Evolutionary conservation across 257 asterid species (phyloP), one percentile per base, ranked within the genome.

Genomic region (Solanum paucissectum): DNA sequence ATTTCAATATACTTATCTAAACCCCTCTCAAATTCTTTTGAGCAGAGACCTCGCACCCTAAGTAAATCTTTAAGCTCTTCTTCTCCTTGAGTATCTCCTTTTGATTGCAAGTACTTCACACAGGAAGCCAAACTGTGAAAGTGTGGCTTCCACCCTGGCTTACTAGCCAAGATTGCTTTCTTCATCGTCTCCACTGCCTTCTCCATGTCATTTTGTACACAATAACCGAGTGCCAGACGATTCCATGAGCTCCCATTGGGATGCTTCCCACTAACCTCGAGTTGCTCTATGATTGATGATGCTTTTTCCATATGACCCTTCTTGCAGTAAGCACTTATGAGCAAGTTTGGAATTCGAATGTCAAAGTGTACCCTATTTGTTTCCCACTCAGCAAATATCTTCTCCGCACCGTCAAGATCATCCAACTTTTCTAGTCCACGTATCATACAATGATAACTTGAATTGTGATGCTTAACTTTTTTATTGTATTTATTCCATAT

Each of bases 371-470:
- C 10, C 20, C 76, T 77, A 25, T 87, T 74, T 42, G 85, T 86
- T 74, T 83, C 90, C 94, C 92, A 91, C 85, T 92, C 91, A 72
- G 87, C 89, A 72, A 90, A 83, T 83, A 92, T 86, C 86, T 90
- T 89, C 72, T 88, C 87, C 4, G 92, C 93, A 12, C 94, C 92
- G 27, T 90, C 93, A 76, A 91, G 85, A 32, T 94, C 96, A 82
- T 88, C 90, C 77, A 94, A 23, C 91, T 91, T 94, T 86, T 83
- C 91, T 81, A 93, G 86, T 49, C 92, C 90, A 23, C 87, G 38
- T 69, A 94, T 73, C 83, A 91, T 83, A 71, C 84, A 29, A 71
- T 42, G 18, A 83, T 89, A 92, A 38, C 86, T 87, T 14, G 58
- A 62, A 64, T 89, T 91, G 25, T 81, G 27, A 25, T 69, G 20